phyloP scores from a whole-genome alignment of 2,329 filamentous ascomycete species.

The Curvularia sp. region DNA sequence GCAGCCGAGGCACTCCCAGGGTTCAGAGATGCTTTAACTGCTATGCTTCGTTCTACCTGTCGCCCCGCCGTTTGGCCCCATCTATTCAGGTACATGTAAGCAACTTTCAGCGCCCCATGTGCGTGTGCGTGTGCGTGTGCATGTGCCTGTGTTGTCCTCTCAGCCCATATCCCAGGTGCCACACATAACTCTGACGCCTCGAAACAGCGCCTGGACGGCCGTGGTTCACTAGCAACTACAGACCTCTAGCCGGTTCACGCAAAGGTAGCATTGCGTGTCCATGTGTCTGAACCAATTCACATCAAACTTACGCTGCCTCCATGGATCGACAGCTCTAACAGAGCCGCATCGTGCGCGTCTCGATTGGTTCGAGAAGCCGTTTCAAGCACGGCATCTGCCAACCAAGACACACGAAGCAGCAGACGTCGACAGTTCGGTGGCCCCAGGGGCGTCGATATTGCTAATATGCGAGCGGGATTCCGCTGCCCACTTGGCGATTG shows the following conservation, averaged over 20 bases:
- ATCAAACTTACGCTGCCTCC: slow-evolving; percentile 6
- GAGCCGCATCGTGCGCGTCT: background rate
- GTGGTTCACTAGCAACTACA: slow-evolving; percentile 2
- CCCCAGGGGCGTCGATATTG: background rate
- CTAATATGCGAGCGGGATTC: slow-evolving; percentile 10
- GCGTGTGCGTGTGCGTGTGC: background rate
- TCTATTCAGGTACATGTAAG: background rate
- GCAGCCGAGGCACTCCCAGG: background rate
- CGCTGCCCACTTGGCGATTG: slow-evolving; percentile 7
- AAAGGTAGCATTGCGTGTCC: background rate
- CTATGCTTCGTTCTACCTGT: background rate
- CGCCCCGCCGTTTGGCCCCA: background rate
- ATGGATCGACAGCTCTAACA: background rate
- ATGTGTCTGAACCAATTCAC: background rate
- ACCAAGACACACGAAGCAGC: background rate
- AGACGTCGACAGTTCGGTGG: background rate
- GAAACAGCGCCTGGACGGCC: background rate
- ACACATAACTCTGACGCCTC: background rate
- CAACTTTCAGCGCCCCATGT: background rate
- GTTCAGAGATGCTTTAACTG: background rate
- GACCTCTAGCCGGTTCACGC: background rate
- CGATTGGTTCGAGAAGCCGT: background rate
- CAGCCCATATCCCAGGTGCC: background rate
- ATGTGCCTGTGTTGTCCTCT: background rate
- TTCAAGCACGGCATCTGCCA: background rate